These are phyloP conservation scores for Penicillium janthinellum DNA, from an alignment of 2,329 filamentous ascomycete species.

Conservation along the genomic window DNA sequence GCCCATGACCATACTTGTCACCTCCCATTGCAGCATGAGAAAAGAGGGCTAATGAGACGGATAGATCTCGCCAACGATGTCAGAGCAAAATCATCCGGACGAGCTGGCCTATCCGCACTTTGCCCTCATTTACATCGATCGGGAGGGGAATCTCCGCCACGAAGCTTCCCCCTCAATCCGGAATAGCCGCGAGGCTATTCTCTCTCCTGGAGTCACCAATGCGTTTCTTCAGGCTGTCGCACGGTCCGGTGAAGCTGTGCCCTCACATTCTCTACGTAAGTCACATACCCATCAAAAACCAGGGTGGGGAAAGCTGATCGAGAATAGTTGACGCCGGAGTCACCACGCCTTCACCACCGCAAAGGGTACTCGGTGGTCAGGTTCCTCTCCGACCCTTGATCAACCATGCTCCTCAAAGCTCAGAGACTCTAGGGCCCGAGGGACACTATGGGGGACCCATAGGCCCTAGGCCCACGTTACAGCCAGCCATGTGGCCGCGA, in stretches of 20 bases:
- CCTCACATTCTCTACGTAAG: slow-evolving; percentile 25
- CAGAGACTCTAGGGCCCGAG: neutral
- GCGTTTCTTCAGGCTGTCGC: slow-evolving; percentile 36
- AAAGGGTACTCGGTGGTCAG: slow-evolving; percentile 1
- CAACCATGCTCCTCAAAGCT: neutral
- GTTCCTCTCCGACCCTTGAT: slow-evolving; percentile 8
- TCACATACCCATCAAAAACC: neutral
- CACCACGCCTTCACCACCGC: neutral
- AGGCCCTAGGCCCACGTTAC: too few species aligned
- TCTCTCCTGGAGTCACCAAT: slow-evolving; percentile 33
- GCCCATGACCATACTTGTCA: neutral
- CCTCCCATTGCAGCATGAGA: neutral
- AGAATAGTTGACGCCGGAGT: slow-evolving; percentile 8
- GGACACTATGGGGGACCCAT: too few species aligned
- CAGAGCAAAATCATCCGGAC: slow-evolving; percentile 26
- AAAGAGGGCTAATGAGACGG: slow-evolving; percentile 16
- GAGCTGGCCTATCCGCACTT: slow-evolving; percentile 31
- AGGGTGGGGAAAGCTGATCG: slow-evolving; percentile 5
- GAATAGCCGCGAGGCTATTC: slow-evolving; percentile 29
- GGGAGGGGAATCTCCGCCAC: slow-evolving; percentile 34
- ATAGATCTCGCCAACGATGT: slow-evolving; percentile 20
- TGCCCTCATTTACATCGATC: slow-evolving; percentile 37
- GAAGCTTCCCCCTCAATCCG: slow-evolving; percentile 34
- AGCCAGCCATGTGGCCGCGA: too few species aligned
- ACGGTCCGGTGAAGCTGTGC: slow-evolving; percentile 24